Evolutionary conservation across 768 basidiomycete genomes (phyloP), one percentile per base, ranked within the genome.

Genomic region (Suillus weaverae): DNA sequence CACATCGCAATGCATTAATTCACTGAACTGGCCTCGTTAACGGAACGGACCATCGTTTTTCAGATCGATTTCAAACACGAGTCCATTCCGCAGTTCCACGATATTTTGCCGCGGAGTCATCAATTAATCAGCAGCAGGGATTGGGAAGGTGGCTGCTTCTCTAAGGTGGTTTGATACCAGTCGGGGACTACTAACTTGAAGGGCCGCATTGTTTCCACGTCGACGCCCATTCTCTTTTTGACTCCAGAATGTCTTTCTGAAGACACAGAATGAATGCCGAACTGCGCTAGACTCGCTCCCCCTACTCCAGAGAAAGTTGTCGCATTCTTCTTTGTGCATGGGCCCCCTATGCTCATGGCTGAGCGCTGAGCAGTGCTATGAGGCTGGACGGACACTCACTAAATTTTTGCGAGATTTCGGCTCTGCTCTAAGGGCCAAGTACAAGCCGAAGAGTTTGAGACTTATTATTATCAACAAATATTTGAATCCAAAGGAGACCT

Each of bases 401-500:
- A 69, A 71, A 20, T 92, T 92, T 73, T 74, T 92, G 67, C 79
- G 76, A 50, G 81, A 87, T 64, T 91, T 92, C 75, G 90, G 90
- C 0, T 85, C 86, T 1, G 79, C 79, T 0, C 71, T 92, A 26
- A 26, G 26, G 26, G 26, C 26, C 62, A 92, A 91, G 73, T 94
- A 94, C 75, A 80, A 85, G 56, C 90, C 90, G 3, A 88, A 86
- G 71, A 90, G 84, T 20, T 88, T 92, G 91, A 26, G 26, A 26
- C 70, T 92, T 16, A 16, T 61, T 65, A 89, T 13, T 92, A 92
- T 71, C 51, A 85, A 64, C 71, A 89, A 61, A 85, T 86, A 70
- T 93, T 92, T 78, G 83, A 85, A 64, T 91, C 89, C 6, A 79
- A 79, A 39, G 91, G 91, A 1, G 87, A 91, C 70, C 71, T 79